A percentile compares a stretch with the other conserved stretches of the same genome.
These are phyloP conservation scores for Phyllosticta paracitricarpa DNA, from an alignment of 2,329 filamentous ascomycete genomes.

Conservation along the genomic window DNA sequence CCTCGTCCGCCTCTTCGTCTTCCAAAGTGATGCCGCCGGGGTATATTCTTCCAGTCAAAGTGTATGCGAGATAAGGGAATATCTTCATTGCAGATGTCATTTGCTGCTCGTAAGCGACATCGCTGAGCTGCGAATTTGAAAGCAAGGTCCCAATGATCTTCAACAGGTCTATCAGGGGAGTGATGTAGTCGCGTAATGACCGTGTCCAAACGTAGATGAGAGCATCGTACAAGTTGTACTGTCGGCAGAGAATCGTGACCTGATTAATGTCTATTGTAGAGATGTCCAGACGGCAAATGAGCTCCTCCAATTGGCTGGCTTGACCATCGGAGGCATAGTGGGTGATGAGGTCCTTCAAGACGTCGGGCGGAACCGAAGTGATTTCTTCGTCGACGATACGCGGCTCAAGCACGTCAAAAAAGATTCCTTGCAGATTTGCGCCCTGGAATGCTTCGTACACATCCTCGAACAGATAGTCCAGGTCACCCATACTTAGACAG, in stretches of 20 bases:
- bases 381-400: slow-evolving; percentile 75
- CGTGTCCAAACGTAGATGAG: slow-evolving; percentile 96
- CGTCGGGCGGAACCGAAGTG: slow-evolving; percentile 63
- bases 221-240: slow-evolving; percentile 86
- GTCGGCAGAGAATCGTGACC: slow-evolving; percentile 80
- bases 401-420: slow-evolving; percentile 79
- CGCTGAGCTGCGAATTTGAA: slow-evolving; percentile 43
- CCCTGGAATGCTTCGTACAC: slow-evolving; percentile 88
- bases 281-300: slow-evolving; percentile 88
- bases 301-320: slow-evolving; percentile 75
- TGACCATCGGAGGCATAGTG: slow-evolving; percentile 70
- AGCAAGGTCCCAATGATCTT: slow-evolving; percentile 49
- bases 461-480: slow-evolving; percentile 81
- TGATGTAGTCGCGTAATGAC: slow-evolving; percentile 79
- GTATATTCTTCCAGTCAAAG: slow-evolving; percentile 81
- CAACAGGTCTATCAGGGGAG: slow-evolving; percentile 76
- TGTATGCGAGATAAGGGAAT: slow-evolving; percentile 89
- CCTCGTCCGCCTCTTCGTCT: slow-evolving; percentile 60
- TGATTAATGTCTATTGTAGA: slow-evolving; percentile 89
- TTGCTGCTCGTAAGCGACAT: slow-evolving; percentile 50
- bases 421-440: slow-evolving; percentile 59
- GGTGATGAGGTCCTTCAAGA: slow-evolving; percentile 76
- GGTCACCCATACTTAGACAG: slow-evolving; percentile 65
- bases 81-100: slow-evolving; percentile 74
- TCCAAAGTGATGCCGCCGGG: slow-evolving; percentile 70